Base-by-base conservation (phyloP, 495 filamentous ascomycete genomes). In the Penicillium arizonense region DNA sequence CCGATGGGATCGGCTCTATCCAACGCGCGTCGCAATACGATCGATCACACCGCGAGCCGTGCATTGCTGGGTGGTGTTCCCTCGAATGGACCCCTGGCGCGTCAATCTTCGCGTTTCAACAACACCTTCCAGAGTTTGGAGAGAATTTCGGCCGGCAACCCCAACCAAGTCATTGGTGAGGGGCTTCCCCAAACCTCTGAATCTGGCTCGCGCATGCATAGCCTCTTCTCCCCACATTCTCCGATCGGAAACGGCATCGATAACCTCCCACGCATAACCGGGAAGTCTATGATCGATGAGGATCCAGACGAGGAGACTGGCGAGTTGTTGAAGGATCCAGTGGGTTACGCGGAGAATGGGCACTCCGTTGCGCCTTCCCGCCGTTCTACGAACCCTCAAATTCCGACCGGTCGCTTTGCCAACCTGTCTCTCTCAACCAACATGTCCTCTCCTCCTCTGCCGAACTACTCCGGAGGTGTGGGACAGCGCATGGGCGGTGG, bases 231-330 rank as follows among this genome's bases (percentile, higher is more conserved):
- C 14, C 88, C 90, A 3, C 87, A 91, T 60, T 95, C 90, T 20
- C 88, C 90, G 9, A 86, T 94, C 52, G 87, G 83, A 35, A 90
- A 88, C 59, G 83, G 88, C 42, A 76, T 90, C 9, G 74, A 78
- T 39, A 86, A 90, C 48, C 79, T 83, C 23, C 82, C 82, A 16
- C 84, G 89, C 45, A 78, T 88, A 42, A 84, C 85, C 13, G 88
- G 91, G 48, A 96, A 93, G 69, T 83, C 86, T 3, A 80, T 95
- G 47, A 96, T 96, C 58, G 90, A 88, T 59, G 84, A 91, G 61
- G 90, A 95, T 61, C 78, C 82, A 8, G 90, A 90, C 44, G 91
- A 96, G 57, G 91, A 96, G 62, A 92, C 90, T 1, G 87, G 87
- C 5, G 86, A 91, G 61, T 72, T 96, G 10, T 76, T 96, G 9